Conservation (phyloP, 768 basidiomycete species). For the Kwoniella newhampshirensis region DNA sequence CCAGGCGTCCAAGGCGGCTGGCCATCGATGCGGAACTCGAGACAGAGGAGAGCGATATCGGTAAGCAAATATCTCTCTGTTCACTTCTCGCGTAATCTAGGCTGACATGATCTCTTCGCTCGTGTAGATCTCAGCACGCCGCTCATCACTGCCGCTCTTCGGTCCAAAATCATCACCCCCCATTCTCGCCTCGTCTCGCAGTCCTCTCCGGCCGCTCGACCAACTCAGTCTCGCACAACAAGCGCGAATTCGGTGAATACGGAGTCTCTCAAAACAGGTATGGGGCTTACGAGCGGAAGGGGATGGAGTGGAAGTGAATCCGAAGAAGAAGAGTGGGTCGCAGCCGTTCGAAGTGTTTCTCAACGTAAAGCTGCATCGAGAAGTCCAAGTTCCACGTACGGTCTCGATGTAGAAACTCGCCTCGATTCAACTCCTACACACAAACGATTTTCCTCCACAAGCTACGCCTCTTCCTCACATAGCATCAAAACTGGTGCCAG, state of each 20-base stretch:
- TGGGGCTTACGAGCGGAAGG: slow-evolving; percentile 7
- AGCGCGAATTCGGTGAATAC: slow-evolving; percentile 6
- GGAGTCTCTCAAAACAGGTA: slow-evolving; percentile 8
- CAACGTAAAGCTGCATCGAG: not conserved
- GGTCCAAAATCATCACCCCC: slow-evolving; percentile 27
- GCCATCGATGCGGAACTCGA: slow-evolving; percentile 1
- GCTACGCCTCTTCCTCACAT: not conserved
- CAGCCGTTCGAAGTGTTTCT: slow-evolving; percentile 12
- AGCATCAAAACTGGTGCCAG: not conserved
- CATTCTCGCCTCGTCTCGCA: slow-evolving; percentile 23
- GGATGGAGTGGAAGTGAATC: slow-evolving; percentile 43
- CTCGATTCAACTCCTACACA: slow-evolving; percentile 2
- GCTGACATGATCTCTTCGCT: not conserved
- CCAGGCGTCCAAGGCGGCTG: slow-evolving; percentile 2
- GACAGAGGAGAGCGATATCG: slow-evolving; percentile 32
- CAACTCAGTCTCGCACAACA: slow-evolving; percentile 6
- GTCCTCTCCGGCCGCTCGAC: not conserved
- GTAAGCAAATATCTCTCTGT: too few relatives aligned
- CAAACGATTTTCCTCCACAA: slow-evolving; percentile 1
- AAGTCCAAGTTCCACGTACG: not conserved
- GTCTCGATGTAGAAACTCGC: not conserved
- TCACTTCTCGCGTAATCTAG: too few relatives aligned
- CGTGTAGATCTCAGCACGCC: slow-evolving; percentile 22
- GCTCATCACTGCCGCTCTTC: slow-evolving; percentile 24
- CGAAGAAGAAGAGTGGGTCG: slow-evolving; percentile 40